Evolutionary conservation across 2,329 filamentous ascomycete genomes (phyloP), one percentile per base, ranked within the genome.

Genomic region (Atkinsonella texensis): DNA sequence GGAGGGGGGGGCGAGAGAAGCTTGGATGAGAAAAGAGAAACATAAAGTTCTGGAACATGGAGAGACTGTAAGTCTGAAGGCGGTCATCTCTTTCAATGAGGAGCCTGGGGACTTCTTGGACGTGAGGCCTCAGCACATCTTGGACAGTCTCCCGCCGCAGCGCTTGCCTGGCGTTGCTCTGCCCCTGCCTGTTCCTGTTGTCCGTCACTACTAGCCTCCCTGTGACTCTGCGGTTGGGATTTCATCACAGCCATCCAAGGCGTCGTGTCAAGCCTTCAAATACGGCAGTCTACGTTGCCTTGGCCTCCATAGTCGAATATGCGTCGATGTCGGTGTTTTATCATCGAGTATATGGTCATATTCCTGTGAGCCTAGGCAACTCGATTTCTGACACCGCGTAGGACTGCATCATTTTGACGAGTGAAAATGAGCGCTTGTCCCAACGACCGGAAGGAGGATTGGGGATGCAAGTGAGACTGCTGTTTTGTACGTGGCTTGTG

Each of bases 381-480:
- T 58, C 52, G 2, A 56, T 50, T 0, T 55, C 53, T 12, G 72
- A 60, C 3, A 55, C 55, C 5, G 59, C 46, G 57, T 68, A 77
- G 2, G 70, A 67, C 11, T 63, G 57, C 48, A 77, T 59, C 1
- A 77, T 60, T 48, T 66, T 69, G 15, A 63, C 59, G 1, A 77
- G 57, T 40, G 68, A 71, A 38, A 78, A 70, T 2, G 70, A 70
- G 44, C 70, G 68, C 53, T 69, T 75, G 52, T 79, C 71, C 77
- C 76, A 81, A n/a, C 62, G 64, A 50, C 75, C 74, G 1, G 70
- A 66, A 0, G 77, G 81, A 0, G 78, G 78, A 54, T 81, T 81
- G 0, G 78, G 78, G 1, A 81, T 66, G 60, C 74, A 72, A 1
- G 75, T 75, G 54, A 75, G 81, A 52, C 66, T 69, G 47, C 68